Conservation (phyloP, 257 asterid species). For the Ajuga chamaepitys region DNA sequence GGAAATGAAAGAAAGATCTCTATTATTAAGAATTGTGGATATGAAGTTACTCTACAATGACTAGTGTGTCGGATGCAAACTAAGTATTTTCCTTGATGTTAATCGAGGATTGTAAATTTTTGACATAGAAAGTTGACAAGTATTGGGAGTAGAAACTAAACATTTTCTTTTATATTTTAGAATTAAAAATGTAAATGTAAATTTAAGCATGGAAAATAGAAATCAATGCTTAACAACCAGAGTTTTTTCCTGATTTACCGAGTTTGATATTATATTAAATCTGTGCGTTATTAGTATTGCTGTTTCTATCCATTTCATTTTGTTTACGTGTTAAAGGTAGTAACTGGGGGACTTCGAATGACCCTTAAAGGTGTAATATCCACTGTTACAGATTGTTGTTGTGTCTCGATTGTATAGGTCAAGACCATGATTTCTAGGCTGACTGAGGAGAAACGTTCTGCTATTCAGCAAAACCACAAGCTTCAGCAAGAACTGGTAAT, state of each 20-base stretch:
- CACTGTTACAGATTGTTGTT: constrained; percentile 2
- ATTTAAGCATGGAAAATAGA: background rate
- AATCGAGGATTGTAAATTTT: too few species aligned
- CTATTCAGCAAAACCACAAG: constrained; percentile 56
- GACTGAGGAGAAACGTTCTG: constrained; percentile 66
- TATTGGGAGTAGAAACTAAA: background rate
- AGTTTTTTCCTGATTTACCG: background rate
- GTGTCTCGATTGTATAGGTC: constrained; percentile 39
- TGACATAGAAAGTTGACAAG: background rate
- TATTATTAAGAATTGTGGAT: background rate
- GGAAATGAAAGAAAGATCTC: background rate
- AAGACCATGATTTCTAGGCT: constrained; percentile 68
- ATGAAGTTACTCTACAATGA: background rate
- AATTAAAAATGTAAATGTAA: background rate
- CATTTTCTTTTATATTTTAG: background rate
- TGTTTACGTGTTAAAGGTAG: too few species aligned
- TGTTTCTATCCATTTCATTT: background rate
- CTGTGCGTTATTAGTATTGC: background rate
- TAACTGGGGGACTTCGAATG: too few species aligned
- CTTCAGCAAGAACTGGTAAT: constrained; percentile 60
- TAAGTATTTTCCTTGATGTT: too few species aligned
- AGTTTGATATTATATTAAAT: background rate
- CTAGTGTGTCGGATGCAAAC: too few species aligned
- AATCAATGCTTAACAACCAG: background rate
- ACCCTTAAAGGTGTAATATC: too few species aligned